Conservation (phyloP, 768 basidiomycete species). For the Cantharellus anzutake region DNA sequence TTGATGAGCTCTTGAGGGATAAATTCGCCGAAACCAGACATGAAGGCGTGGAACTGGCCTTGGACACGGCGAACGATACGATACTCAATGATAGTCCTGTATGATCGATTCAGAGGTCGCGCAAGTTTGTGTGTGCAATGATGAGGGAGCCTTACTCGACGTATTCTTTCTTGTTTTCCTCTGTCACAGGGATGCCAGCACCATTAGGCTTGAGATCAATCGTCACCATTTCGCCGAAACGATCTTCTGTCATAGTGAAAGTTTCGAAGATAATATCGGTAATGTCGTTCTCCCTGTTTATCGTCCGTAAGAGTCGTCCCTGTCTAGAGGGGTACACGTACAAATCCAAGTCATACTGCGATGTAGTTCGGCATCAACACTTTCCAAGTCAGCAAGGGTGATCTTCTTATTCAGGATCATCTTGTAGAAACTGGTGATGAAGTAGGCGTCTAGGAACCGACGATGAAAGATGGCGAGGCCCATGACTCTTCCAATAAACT, state of each 20-base stretch:
- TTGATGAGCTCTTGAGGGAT: constrained; percentile 56
- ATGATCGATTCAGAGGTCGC: constrained; percentile 4
- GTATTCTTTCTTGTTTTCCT: too few relatives aligned
- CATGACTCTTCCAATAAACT: constrained; percentile 91
- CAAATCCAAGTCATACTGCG: constrained; percentile 98
- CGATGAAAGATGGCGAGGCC: constrained; percentile 97
- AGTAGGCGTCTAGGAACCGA: constrained; percentile 96
- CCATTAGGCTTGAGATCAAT: constrained; percentile 88
- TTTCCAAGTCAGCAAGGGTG: constrained; percentile 77
- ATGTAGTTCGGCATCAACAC: constrained; percentile 86
- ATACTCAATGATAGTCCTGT: constrained; percentile 65
- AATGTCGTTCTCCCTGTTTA: constrained; percentile 79
- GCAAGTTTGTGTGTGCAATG: neutral
- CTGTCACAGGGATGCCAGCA: constrained; percentile 62
- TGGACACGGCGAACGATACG: constrained; percentile 93
- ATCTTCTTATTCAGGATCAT: constrained; percentile 99
- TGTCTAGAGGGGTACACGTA: constrained; percentile 14
- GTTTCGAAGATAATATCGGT: constrained; percentile 96
- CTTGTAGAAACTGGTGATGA: constrained; percentile 99
- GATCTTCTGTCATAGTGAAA: constrained; percentile 91
- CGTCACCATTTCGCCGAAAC: constrained; percentile 95
- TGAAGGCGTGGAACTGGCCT: constrained; percentile 98
- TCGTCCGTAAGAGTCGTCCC: neutral
- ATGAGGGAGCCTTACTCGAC: constrained; percentile 1
- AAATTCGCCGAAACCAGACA: constrained; percentile 99